Evolutionary conservation across 1,139 yeast species (phyloP), one percentile per base, ranked within the genome.

Genomic region (Suhomyces anneliseae): DNA sequence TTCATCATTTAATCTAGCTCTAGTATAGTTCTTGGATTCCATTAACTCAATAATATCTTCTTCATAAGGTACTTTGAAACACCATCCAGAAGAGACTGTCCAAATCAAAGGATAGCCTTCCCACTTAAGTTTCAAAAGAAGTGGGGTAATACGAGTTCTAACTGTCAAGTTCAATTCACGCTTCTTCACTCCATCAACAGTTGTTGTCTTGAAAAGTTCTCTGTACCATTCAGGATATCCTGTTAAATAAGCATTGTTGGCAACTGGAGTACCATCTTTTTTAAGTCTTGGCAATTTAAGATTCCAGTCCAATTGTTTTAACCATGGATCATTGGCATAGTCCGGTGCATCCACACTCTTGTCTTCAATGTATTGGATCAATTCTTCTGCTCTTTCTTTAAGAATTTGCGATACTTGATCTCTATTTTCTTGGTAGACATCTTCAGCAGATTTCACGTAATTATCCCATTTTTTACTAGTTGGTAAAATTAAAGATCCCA

Each of bases 201-300:
- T 59, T 15, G 73, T 72, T 6, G 78, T 69, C 7, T 81, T 80
- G 60, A 82, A 83, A 27, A 93, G 70, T 3, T 84, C 85, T 50
- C 88, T 80, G 64, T 89, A 95, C 99, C 99, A 95, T 55, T 87
- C 86, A 0, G 99, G 99, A 60, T 78, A 90, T 0, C 97, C 98
- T 0, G 96, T 95, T 44, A 90, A 62, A 59, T 81, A 90, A 0
- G 80, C 78, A 62, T 90, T 96, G 32, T 81, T 82, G 45, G 90
- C 89, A n/a, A 72, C 78, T 0, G 89, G 89, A n/a, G 72, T 72
- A 5, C 95, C 96, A 36, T 81, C 78, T 62, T 89, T 90, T 14
- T 85, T 87, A 44, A 82, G 57, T 48, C 82, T 78, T 0, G 78
- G 66, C 1, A 87, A 85, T 40, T 76, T 76, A 3, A 84, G 70